These are phyloP conservation scores for Elasticomyces elasticus DNA, from an alignment of 495 filamentous ascomycete genomes.

Conservation along the genomic window DNA sequence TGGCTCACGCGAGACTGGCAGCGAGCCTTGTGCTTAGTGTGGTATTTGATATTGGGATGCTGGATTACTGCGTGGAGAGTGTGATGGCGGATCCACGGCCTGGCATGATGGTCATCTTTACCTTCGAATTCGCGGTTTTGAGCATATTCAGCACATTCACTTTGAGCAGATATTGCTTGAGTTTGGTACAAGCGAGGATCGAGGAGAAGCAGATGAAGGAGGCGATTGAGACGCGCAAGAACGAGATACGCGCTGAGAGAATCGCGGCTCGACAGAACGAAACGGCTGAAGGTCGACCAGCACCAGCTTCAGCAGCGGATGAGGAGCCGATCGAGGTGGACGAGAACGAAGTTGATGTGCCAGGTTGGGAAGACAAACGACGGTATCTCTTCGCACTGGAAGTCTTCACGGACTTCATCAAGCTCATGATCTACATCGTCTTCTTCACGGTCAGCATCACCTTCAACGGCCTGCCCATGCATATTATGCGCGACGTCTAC, in stretches of 20 bases:
- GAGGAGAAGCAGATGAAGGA: slow-evolving; percentile 58
- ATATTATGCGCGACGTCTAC: slow-evolving; percentile 91
- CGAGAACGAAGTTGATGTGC: slow-evolving; percentile 84
- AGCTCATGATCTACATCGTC: slow-evolving; percentile 73
- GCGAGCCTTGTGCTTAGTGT: slow-evolving; percentile 69
- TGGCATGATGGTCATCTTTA: slow-evolving; percentile 99
- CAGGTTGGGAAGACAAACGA: slow-evolving; percentile 94
- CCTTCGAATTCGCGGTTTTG: slow-evolving; percentile 90
- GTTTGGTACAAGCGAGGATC: slow-evolving; percentile 67
- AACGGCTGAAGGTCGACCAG: slow-evolving; percentile 36
- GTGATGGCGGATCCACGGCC: slow-evolving; percentile 78
- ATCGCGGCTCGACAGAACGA: slow-evolving; percentile 53
- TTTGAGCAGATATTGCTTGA: slow-evolving; percentile 62
- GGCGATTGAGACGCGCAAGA: slow-evolving; percentile 51
- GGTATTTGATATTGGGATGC: slow-evolving; percentile 62
- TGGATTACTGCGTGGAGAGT: slow-evolving; percentile 67
- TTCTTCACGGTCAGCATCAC: slow-evolving; percentile 90
- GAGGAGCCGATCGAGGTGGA: slow-evolving; percentile 49
- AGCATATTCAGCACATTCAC: slow-evolving; percentile 72
- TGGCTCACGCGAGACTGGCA: slow-evolving; percentile 80
- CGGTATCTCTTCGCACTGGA: slow-evolving; percentile 88
- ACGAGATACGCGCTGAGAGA: slow-evolving; percentile 46
- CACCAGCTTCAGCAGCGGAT: slow-evolving; percentile 29
- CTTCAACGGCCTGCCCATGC: slow-evolving; percentile 91
- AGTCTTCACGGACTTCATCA: slow-evolving; percentile 79